A percentile compares a stretch with the other conserved stretches of the same genome.
These are phyloP conservation scores for Panicum virgatum DNA, from an alignment of 202 grass and related monocot genomes.

Conservation along the genomic window DNA sequence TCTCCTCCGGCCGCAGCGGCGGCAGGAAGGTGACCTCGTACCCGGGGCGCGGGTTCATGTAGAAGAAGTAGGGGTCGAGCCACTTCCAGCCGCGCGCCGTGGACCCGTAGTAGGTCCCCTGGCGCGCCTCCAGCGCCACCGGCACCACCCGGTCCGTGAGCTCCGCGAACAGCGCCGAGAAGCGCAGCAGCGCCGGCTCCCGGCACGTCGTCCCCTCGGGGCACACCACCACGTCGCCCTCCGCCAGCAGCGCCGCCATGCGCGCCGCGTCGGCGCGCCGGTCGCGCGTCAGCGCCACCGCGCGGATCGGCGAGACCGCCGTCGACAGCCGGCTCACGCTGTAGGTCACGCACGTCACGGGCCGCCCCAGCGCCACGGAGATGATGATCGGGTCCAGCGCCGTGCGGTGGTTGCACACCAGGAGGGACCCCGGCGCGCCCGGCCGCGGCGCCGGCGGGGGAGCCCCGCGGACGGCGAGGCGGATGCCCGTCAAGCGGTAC, in stretches of 20 bases:
- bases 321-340: slow-evolving; percentile 63
- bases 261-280: slow-evolving; percentile 42
- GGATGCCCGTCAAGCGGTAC: slow-evolving; percentile 75
- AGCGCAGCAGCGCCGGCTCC: slow-evolving; percentile 70
- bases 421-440: slow-evolving; percentile 50
- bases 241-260: slow-evolving; percentile 53
- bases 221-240: slow-evolving; percentile 72
- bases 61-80: slow-evolving; percentile 87
- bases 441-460: slow-evolving; percentile 44
- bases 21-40: slow-evolving; percentile 77
- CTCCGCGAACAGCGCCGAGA: slow-evolving; percentile 83
- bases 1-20: slow-evolving; percentile 57
- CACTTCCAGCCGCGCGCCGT: slow-evolving; percentile 71
- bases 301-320: slow-evolving; percentile 57
- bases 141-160: slow-evolving; percentile 78
- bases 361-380: slow-evolving; percentile 65
- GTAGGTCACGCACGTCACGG: slow-evolving; percentile 68
- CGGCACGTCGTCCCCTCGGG: slow-evolving; percentile 95
- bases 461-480: slow-evolving; percentile 50
- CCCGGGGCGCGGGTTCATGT: slow-evolving; percentile 80
- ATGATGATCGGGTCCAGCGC: slow-evolving; percentile 82
- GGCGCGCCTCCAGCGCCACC: slow-evolving; percentile 62
- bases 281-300: slow-evolving; percentile 52
- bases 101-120: slow-evolving; percentile 64
- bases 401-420: slow-evolving; percentile 92